Conservation (phyloP, 2,329 filamentous ascomycete genomes). For the Diaporthe destruens region DNA sequence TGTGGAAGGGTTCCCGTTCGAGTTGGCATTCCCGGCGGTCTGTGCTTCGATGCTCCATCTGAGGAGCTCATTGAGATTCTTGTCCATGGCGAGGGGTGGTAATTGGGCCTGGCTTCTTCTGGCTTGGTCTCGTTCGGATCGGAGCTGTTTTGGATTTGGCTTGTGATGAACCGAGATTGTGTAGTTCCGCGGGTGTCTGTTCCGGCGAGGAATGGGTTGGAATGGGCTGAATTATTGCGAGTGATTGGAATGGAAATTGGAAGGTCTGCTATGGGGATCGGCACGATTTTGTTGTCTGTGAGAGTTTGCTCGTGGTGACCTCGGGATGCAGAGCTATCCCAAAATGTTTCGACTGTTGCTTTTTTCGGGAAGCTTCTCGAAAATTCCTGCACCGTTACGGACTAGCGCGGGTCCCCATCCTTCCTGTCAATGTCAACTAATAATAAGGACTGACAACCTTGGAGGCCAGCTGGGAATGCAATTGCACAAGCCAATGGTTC, state of each 20-base stretch:
- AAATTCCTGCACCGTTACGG: slow-evolving; percentile 50
- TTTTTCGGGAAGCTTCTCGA: slow-evolving; percentile 52
- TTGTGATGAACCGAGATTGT: slow-evolving; percentile 22
- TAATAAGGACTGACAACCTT: background rate
- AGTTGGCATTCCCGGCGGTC: slow-evolving; percentile 42
- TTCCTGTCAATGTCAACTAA: slow-evolving; percentile 21
- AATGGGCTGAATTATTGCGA: slow-evolving; percentile 23
- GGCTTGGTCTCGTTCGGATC: slow-evolving; percentile 24
- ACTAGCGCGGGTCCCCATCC: slow-evolving; percentile 44
- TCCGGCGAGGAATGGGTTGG: background rate
- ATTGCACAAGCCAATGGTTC: slow-evolving; percentile 7
- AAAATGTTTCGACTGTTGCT: slow-evolving; percentile 42
- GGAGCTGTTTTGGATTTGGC: background rate
- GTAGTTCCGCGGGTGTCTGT: background rate
- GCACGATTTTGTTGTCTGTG: slow-evolving; percentile 17
- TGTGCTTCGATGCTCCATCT: slow-evolving; percentile 53
- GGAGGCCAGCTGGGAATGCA: background rate
- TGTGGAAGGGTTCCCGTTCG: slow-evolving; percentile 43
- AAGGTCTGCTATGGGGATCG: slow-evolving; percentile 11
- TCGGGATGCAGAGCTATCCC: slow-evolving; percentile 6
- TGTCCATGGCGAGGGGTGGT: slow-evolving; percentile 48
- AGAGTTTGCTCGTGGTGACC: background rate
- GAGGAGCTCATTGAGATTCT: slow-evolving; percentile 53
- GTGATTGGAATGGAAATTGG: background rate
- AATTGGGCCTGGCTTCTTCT: slow-evolving; percentile 28